Conservation (phyloP, 2,329 filamentous ascomycete species). For the Drechslerella coelobrocha region DNA sequence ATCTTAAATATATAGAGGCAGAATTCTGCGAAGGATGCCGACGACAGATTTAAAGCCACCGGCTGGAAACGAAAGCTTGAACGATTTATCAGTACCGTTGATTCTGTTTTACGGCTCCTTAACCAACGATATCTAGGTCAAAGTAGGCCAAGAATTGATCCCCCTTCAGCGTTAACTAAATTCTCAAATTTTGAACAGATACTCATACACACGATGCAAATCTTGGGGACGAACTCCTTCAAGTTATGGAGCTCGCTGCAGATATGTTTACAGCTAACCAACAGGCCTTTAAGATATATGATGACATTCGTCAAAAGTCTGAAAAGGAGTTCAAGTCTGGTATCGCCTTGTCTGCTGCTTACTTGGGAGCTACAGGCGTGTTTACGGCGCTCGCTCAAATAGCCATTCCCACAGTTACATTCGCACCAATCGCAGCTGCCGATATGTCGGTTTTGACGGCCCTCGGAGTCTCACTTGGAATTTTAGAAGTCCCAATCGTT, state of each 20-base stretch:
- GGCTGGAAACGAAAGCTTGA: constrained; percentile 10
- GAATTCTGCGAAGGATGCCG: neutral
- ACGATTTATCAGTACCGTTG: neutral
- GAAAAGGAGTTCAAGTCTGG: neutral
- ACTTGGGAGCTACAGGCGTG: neutral
- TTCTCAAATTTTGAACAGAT: neutral
- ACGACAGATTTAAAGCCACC: neutral
- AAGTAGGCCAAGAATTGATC: constrained; percentile 1
- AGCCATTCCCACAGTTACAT: neutral
- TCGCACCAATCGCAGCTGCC: neutral
- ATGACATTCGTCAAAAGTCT: neutral
- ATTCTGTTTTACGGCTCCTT: neutral
- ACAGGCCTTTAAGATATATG: constrained; percentile 7
- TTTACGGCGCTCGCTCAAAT: neutral
- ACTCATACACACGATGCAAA: neutral
- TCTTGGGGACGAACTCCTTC: constrained; percentile 3
- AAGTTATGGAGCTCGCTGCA: neutral
- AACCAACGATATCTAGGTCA: constrained; percentile 5
- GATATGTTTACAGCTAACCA: constrained; percentile 10
- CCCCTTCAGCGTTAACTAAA: too few species aligned
- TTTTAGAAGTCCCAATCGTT: neutral
- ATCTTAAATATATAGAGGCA: neutral
- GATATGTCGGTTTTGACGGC: neutral
- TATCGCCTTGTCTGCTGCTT: neutral
- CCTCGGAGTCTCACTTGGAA: neutral